phyloP scores from a whole-genome alignment of 208 protist genomes.

The Leishmania tropica region DNA sequence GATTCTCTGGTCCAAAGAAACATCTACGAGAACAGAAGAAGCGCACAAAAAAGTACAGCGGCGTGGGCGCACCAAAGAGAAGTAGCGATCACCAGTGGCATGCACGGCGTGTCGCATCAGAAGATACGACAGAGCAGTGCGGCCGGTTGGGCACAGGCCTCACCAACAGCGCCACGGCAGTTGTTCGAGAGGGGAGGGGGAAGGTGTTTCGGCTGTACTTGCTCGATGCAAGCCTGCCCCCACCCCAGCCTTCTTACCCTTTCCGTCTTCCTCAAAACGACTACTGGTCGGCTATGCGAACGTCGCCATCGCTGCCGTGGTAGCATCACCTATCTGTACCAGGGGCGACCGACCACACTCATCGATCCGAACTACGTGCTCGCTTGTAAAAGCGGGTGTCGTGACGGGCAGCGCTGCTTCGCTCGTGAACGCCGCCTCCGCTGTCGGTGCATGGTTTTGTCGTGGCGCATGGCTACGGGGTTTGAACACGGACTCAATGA shows the following conservation, averaged over 20 bases:
- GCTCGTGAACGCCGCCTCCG: not conserved
- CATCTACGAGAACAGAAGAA: not conserved
- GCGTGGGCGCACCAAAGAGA: not conserved
- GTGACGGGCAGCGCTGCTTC: not conserved
- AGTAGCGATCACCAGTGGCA: not conserved
- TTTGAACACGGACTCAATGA: constrained; percentile 27
- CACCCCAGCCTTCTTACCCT: not conserved
- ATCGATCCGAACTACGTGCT: constrained; percentile 21
- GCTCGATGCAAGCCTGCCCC: not conserved
- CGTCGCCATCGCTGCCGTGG: not conserved
- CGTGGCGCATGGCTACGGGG: constrained; percentile 18
- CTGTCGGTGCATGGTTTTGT: not conserved
- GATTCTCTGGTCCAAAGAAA: not conserved
- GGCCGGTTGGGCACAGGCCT: no score
- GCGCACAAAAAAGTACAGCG: not conserved
- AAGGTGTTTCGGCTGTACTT: not conserved
- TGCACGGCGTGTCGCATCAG: not conserved
- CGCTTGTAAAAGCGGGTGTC: constrained; percentile 5
- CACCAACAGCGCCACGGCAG: not conserved
- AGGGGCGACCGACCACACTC: constrained; percentile 2
- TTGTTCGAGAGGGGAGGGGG: not conserved
- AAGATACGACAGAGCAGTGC: not conserved
- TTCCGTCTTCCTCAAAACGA: not conserved
- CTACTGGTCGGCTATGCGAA: not conserved
- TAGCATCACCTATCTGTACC: not conserved